phyloP scores from a whole-genome alignment of 106 monocot genomes.

The Dendrobium nobile region DNA sequence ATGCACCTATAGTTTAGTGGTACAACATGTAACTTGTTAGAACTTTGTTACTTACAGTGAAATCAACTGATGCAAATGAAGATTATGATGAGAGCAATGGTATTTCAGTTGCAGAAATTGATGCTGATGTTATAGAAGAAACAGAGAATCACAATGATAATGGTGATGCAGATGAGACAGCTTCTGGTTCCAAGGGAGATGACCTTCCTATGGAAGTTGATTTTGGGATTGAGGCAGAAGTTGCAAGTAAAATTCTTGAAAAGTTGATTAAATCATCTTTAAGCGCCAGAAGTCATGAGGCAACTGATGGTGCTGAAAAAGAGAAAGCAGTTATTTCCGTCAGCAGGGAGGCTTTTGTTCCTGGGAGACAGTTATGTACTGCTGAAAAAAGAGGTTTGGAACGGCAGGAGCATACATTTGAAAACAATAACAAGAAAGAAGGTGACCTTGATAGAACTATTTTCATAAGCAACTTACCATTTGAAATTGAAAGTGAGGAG shows the following conservation, averaged over 20 bases:
- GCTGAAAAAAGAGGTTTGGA: conserved; percentile 12
- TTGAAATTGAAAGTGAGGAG: conserved; percentile 72
- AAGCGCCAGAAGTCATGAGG: conserved; percentile 15
- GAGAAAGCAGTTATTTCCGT: background rate
- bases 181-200: conserved; percentile 14
- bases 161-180: conserved; percentile 11
- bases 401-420: conserved; percentile 10
- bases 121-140: conserved; percentile 9
- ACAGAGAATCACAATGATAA: background rate
- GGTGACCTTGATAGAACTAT: conserved; percentile 68
- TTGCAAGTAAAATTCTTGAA: conserved; percentile 72
- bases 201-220: conserved; percentile 24
- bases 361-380: background rate
- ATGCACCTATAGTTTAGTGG: background rate
- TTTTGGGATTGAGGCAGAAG: conserved; percentile 52
- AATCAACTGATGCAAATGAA: conserved; percentile 11
- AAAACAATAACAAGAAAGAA: conserved; percentile 18
- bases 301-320: conserved; percentile 15
- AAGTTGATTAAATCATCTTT: conserved; percentile 49
- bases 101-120: conserved; percentile 2
- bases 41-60: conserved; percentile 2
- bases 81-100: conserved; percentile 18
- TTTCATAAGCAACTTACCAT: conserved; percentile 92
- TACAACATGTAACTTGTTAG: background rate
- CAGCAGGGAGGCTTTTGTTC: conserved; percentile 19